Base-by-base conservation (phyloP, 2,329 filamentous ascomycete genomes). In the Colletotrichum shisoi region DNA sequence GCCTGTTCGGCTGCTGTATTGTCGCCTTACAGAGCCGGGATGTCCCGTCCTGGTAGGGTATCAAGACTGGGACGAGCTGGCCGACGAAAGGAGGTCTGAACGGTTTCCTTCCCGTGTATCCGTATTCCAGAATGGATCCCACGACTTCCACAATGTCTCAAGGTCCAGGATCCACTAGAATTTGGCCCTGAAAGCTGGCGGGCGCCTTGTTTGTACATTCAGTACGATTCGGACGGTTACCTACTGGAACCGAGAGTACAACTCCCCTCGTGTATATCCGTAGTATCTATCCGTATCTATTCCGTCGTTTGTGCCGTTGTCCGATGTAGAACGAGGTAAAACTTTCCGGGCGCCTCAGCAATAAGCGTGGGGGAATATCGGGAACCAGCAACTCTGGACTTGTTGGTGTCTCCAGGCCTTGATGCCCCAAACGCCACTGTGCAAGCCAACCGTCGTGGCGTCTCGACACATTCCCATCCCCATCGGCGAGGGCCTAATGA, bases 21-120 rank as follows among this genome's bases (percentile, higher is more conserved):
- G 31, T 39, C 49, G 60, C 60, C 46, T n/a, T 48, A 31, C 31
- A 54, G 49, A 45, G 44, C 66, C 62, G 63, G 66, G 66, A 57
- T 68, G 52, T 46, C 52, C 66, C 52, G 21, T 57, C 63, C 45
- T 27, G 21, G 44, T 68, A 62, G 37, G 66, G 66, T 57, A 67
- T 27, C 62, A 62, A 53, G 31, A 42, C 19, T 46, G 31, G 44
- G 40, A 57, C 49, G 45, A 37, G n/a, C 65, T 31, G n/a, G 27
- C 57, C 24, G 57, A 57, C 24, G 19, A 44, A 46, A 21, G 13
- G 31, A 46, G 51, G 52, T 51, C n/a, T 15, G 21, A 21, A 19
- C 13, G 12, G 13, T 51, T 31, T 19, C 15, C 31, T 27, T 12
- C 44, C 24, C 11, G 21, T 40, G 37, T 19, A 31, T 3, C 9